Base-by-base conservation (phyloP, 2,329 filamentous ascomycete genomes). In the Neopestalotiopsis rosae region DNA sequence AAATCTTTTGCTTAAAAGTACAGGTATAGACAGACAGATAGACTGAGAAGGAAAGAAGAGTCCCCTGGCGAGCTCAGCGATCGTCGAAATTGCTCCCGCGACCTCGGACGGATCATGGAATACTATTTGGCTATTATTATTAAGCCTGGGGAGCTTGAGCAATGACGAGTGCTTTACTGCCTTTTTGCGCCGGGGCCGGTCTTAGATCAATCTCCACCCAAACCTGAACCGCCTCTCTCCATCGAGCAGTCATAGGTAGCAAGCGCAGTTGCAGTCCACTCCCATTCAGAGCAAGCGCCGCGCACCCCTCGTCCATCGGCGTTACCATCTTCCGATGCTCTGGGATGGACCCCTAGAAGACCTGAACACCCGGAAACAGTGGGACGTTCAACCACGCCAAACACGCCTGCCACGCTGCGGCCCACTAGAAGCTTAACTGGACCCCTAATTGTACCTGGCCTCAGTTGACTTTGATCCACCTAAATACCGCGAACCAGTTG, bases 131-230 rank as follows among this genome's bases (percentile, higher is more conserved):
- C 14, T 40, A 34, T 62, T 62, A 62, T 62, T 62, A 62, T 45
- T 56, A 69, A 58, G 56, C 45, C 24, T 40, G 17, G 34, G 40
- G 57, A 69, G 68, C 68, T 68, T 61, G 68, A 66, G 67, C 68
- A 58, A 62, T 62, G 59, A 62, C 59, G 59, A 52, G 45, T 52
- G 45, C 45, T 52, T 52, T 52, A 52, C 59, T 61, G 56, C 58
- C 40, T 61, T 66, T 58, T 58, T 57, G 64, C 64, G 64, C 64
- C 64, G 64, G 64, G 20, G 34, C 49, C 20, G 52, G 24, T 30
- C 14, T 20, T 17, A 65, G 24, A 40, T 28, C 24, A 34, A 63
- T 34, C 32, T 52, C 45, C 45, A 52, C 45, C 45, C 45, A 17
- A 13, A 20, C 17, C 45, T 52, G 6, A 6, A 9, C 34, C 34